Percentiles rank a stretch among this genome's conserved stretches.
Evolutionary conservation across 768 basidiomycete species (phyloP).

Genomic region (Calocybe indica): DNA sequence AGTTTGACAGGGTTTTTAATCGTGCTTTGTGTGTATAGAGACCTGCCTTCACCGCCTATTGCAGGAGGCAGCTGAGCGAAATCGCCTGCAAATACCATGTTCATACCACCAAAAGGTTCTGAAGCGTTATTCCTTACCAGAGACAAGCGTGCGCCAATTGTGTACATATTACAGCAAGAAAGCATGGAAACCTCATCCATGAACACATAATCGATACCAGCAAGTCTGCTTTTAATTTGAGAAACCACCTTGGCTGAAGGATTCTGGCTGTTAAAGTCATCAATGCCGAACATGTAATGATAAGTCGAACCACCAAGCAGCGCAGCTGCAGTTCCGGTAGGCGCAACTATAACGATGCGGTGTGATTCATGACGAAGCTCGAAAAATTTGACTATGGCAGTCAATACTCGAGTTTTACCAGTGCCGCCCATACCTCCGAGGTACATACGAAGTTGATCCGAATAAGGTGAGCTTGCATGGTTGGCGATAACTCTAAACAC

Average conservation of each 20-base stretch:
- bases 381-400: slow-evolving; percentile 17
- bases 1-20: too few relatives aligned
- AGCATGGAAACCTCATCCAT: slow-evolving; percentile 42
- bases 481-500: slow-evolving; percentile 23
- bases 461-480: slow-evolving; percentile 6
- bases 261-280: neutral
- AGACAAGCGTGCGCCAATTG: slow-evolving; percentile 19
- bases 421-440: slow-evolving; percentile 26
- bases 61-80: slow-evolving; percentile 37
- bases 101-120: slow-evolving; percentile 27
- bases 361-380: slow-evolving; percentile 11
- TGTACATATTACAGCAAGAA: slow-evolving; percentile 22
- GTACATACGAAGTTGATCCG: slow-evolving; percentile 20
- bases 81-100: slow-evolving; percentile 41
- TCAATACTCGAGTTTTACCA: slow-evolving; percentile 23
- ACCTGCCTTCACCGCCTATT: slow-evolving; percentile 10
- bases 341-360: slow-evolving; percentile 19
- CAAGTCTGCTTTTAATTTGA: slow-evolving; percentile 12
- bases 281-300: slow-evolving; percentile 25
- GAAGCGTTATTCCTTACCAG: slow-evolving; percentile 12
- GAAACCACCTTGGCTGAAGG: slow-evolving; percentile 1
- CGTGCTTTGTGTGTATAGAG: slow-evolving; percentile 12
- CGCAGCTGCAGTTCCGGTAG: slow-evolving; percentile 26
- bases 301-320: slow-evolving; percentile 29
- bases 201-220: slow-evolving; percentile 32